phyloP scores from a whole-genome alignment of 2,329 filamentous ascomycete species.

The Aspergillus proliferans region DNA sequence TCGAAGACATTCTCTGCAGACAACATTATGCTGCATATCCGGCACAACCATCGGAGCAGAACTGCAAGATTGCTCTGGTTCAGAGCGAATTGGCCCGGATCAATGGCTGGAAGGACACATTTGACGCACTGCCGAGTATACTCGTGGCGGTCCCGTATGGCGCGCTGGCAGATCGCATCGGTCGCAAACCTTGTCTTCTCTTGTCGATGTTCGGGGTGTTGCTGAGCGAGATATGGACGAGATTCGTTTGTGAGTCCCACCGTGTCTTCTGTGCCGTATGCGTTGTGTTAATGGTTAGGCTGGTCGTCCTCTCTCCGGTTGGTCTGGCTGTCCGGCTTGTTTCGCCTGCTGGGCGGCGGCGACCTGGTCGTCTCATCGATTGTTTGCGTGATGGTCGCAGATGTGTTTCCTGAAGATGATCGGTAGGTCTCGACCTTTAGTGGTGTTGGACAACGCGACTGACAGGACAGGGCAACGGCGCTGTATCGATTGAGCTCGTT shows the following conservation, averaged over 20 bases:
- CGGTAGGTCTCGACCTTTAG: neutral
- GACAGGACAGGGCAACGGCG: conserved; percentile 13
- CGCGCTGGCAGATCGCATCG: conserved; percentile 23
- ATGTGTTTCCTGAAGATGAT: conserved; percentile 3
- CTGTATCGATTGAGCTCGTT: conserved; percentile 17
- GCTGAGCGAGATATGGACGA: conserved; percentile 19
- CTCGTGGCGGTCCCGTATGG: conserved; percentile 25
- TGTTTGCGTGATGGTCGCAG: conserved; percentile 20
- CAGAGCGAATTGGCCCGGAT: conserved; percentile 26
- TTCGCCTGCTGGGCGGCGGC: conserved; percentile 22
- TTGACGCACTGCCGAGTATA: conserved; percentile 21
- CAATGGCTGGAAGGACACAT: conserved; percentile 22
- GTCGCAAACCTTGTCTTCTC: conserved; percentile 20
- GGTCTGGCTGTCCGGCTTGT: conserved; percentile 21
- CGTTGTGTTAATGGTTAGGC: conserved; percentile 1
- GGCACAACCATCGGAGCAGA: neutral
- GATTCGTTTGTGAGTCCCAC: conserved; percentile 20
- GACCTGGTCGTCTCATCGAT: conserved; percentile 15
- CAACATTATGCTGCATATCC: neutral
- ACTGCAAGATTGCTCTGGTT: conserved; percentile 25
- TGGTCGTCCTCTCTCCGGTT: conserved; percentile 9
- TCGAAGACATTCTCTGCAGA: neutral
- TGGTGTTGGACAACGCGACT: neutral
- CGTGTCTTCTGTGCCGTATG: neutral
- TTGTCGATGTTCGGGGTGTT: conserved; percentile 16